phyloP scores from a whole-genome alignment of 306 rosid species.

The Vachellia pachyceras region DNA sequence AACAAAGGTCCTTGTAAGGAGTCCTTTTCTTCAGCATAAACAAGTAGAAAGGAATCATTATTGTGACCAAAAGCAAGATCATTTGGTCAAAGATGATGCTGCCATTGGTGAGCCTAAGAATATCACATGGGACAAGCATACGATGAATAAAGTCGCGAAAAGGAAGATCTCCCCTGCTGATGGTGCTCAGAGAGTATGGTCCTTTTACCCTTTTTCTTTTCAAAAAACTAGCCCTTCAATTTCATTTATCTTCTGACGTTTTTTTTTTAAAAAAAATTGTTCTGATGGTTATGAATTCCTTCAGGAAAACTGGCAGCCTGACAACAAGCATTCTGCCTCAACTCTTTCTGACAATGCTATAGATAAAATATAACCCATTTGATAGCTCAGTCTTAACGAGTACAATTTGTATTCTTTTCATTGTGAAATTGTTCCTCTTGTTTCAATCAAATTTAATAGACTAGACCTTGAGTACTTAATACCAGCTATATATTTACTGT shows the following conservation, averaged over 20 bases:
- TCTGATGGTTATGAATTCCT: constrained; percentile 39
- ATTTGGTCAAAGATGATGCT: constrained; percentile 21
- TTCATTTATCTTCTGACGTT: constrained; percentile 24
- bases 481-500: constrained; percentile 9
- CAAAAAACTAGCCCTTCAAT: background rate
- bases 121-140: constrained; percentile 27
- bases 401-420: constrained; percentile 6
- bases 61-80: constrained; percentile 46
- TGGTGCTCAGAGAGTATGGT: constrained; percentile 56
- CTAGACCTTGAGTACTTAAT: background rate
- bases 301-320: constrained; percentile 67
- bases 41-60: constrained; percentile 43
- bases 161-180: constrained; percentile 64
- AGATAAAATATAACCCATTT: constrained; percentile 22
- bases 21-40: constrained; percentile 72
- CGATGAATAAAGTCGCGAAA: constrained; percentile 51
- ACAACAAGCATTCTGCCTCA: constrained; percentile 41
- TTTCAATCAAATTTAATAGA: constrained; percentile 10
- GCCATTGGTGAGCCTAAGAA: constrained; percentile 37
- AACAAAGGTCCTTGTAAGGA: constrained; percentile 71
- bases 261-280: too few species aligned
- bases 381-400: background rate
- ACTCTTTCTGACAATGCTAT: constrained; percentile 57
- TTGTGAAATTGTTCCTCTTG: background rate
- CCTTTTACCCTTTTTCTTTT: constrained; percentile 36